These are phyloP conservation scores for Micromonas pusilla DNA, from an alignment of 139 green algal genomes.

Conservation along the genomic window DNA sequence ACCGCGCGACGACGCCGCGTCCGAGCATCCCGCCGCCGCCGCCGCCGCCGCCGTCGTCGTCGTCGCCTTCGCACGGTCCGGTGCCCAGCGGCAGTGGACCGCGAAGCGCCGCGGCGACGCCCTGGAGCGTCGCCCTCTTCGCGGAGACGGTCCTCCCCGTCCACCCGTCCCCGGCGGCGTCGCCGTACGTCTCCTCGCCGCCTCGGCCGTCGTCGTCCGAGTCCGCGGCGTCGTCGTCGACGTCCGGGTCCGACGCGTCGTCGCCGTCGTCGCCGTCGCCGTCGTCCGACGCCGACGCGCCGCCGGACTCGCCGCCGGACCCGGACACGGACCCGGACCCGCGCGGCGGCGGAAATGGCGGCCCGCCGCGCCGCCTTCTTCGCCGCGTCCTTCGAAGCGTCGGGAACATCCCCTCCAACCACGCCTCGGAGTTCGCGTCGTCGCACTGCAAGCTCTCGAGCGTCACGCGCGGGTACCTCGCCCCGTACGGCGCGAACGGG, in stretches of 20 bases:
- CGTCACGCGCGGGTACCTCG: constrained; percentile 5
- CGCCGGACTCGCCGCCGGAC: too few relatives aligned
- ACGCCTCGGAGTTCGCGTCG: not conserved
- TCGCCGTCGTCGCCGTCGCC: not conserved
- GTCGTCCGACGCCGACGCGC: not conserved
- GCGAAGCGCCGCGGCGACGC: not conserved
- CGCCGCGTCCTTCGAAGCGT: not conserved
- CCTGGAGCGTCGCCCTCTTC: not conserved
- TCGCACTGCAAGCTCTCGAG: not conserved
- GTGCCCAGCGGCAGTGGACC: not conserved
- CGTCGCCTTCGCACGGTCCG: not conserved
- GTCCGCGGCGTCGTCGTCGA: not conserved
- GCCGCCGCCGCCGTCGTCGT: not conserved
- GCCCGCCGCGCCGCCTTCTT: too few relatives aligned
- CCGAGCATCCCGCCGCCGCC: not conserved
- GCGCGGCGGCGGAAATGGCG: too few relatives aligned
- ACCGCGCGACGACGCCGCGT: not conserved
- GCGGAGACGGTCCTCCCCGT: not conserved
- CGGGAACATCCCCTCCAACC: constrained; percentile 3
- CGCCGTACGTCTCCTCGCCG: too few relatives aligned
- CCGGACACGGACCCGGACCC: too few relatives aligned
- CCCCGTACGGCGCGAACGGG: not conserved
- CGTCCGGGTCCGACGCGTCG: not conserved
- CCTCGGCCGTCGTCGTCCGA: not conserved
- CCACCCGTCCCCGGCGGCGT: not conserved